These are phyloP conservation scores for Nakataea oryzae DNA, from an alignment of 2,329 filamentous ascomycete species.

Conservation along the genomic window DNA sequence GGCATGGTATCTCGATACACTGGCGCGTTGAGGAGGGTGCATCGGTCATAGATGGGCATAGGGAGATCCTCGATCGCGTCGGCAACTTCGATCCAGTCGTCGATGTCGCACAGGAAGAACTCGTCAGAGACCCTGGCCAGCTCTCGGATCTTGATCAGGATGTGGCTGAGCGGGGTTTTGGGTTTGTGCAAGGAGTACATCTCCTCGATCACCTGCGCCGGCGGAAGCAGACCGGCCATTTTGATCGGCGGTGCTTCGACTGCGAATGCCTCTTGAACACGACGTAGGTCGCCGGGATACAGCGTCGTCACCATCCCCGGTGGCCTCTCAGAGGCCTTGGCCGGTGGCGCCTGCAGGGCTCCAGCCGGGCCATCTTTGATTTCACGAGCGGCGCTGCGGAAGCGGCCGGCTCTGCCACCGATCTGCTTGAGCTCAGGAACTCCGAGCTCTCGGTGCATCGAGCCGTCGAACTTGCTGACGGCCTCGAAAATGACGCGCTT, in stretches of 20 bases:
- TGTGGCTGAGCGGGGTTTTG: constrained; percentile 71
- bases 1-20: constrained; percentile 35
- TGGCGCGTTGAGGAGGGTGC: constrained; percentile 66
- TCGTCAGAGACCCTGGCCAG: constrained; percentile 51
- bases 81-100: constrained; percentile 54
- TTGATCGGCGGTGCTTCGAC: constrained; percentile 54
- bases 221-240: constrained; percentile 65
- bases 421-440: constrained; percentile 89
- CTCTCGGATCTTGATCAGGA: constrained; percentile 65
- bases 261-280: constrained; percentile 53
- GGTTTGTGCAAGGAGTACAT: constrained; percentile 77
- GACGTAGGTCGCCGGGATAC: constrained; percentile 55
- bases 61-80: constrained; percentile 64
- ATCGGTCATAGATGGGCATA: constrained; percentile 62
- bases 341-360: neutral
- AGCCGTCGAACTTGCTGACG: constrained; percentile 60
- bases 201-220: constrained; percentile 57
- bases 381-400: constrained; percentile 57
- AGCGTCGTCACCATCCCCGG: constrained; percentile 72
- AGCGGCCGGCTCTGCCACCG: constrained; percentile 83
- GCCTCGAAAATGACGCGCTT: constrained; percentile 84
- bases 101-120: constrained; percentile 61
- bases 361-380: constrained; percentile 12
- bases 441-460: constrained; percentile 43
- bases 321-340: constrained; percentile 6